Evolutionary conservation across 2,329 filamentous ascomycete species (phyloP), one percentile per base, ranked within the genome.

Genomic region (Phialocephala sp.): DNA sequence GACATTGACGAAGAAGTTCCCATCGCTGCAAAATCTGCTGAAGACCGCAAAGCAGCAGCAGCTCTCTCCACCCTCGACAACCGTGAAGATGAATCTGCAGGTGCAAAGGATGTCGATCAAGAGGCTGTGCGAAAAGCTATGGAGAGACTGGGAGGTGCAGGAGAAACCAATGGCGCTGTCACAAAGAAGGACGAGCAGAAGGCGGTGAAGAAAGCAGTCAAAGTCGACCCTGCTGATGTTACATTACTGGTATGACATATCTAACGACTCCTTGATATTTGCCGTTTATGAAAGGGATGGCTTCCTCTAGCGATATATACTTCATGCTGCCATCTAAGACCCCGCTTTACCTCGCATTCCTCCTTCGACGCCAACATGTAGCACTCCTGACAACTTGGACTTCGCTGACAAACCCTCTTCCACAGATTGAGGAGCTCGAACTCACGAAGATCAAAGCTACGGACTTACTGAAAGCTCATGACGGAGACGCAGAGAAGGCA

Each of bases 21-120:
- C 14, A 68, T 72, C 20, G 78, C 80, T 64, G 84, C 85, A 74
- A 90, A 89, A 78, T 87, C 85, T 50, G 90, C 90, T 74, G 90
- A 93, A 78, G 90, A 92, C 80, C 88, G 90, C 78, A 92, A 92
- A 79, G 89, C 90, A 55, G 89, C 89, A 47, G 89, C 88, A 8
- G 91, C 91, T 36, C 86, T 93, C 66, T 90, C 89, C 57, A 86
- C 84, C 67, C 87, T 94, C 71, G 90, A 92, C 75, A 65, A 80
- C 52, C 76, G 79, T 43, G 81, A 80, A 65, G 82, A 83, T 57
- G 82, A 85, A 36, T 80, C 83, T 54, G 73, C 76, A 39, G 74
- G 78, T 20, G 74, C 79, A 2, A 78, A 80, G 56, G 83, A 85
- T 73, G 84, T 86, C 68, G 82, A 88, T 68, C 86, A 91, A 71